Conservation (phyloP, 2,329 filamentous ascomycete species). For the Cladosporium oxysporum region DNA sequence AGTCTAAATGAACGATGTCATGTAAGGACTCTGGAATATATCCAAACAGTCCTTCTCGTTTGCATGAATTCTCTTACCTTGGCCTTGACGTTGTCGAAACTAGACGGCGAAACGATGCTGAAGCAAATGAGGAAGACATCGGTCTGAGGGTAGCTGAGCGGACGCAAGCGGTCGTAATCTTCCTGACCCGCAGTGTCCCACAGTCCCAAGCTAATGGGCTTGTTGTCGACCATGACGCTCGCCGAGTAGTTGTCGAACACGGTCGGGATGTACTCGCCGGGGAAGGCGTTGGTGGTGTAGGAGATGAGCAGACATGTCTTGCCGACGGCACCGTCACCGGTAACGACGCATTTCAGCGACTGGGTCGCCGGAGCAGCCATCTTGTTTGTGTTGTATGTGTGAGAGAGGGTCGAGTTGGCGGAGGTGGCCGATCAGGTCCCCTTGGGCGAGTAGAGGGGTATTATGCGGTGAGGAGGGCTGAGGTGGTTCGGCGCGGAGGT, state of each 20-base stretch:
- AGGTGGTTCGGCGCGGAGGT: background rate
- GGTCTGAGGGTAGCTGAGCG: slow-evolving; percentile 95
- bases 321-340: slow-evolving; percentile 97
- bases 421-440: slow-evolving; percentile 2
- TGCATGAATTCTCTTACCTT: slow-evolving; percentile 64
- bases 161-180: slow-evolving; percentile 93
- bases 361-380: slow-evolving; percentile 41
- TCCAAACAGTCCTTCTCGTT: background rate
- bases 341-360: slow-evolving; percentile 82
- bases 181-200: slow-evolving; percentile 99
- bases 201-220: slow-evolving; percentile 92
- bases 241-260: slow-evolving; percentile 99
- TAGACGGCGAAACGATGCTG: slow-evolving; percentile 95
- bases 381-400: slow-evolving; percentile 4
- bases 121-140: slow-evolving; percentile 99
- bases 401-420: slow-evolving; percentile 12
- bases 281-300: slow-evolving; percentile 98
- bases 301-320: slow-evolving; percentile 99
- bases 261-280: slow-evolving; percentile 99
- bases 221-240: slow-evolving; percentile 98
- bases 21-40: background rate
- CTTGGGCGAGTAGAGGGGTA: slow-evolving; percentile 3
- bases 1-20: background rate
- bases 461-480: slow-evolving; percentile 12
- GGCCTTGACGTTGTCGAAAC: slow-evolving; percentile 97